Evolutionary conservation across 2,329 filamentous ascomycete species (phyloP).

Genomic region (Ceratocystis huliohia): DNA sequence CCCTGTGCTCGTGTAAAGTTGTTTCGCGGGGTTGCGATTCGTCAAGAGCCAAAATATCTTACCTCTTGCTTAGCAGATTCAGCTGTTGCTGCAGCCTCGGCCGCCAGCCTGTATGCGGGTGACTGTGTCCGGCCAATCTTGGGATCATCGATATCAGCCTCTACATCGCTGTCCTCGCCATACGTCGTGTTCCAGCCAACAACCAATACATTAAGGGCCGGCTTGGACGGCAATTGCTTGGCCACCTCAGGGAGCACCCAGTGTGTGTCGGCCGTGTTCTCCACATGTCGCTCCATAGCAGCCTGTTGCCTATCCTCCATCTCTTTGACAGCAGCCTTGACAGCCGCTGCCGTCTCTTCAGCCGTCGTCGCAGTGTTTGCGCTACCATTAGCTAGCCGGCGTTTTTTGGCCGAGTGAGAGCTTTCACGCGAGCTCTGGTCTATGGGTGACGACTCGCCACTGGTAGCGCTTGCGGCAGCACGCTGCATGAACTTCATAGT

Average conservation of each 20-base stretch:
- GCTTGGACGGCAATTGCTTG: slow-evolving; percentile 27
- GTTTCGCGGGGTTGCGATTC: background rate
- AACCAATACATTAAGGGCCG: slow-evolving; percentile 46
- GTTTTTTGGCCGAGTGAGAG: slow-evolving; percentile 48
- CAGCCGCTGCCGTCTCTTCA: slow-evolving; percentile 33
- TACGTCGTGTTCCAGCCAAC: slow-evolving; percentile 42
- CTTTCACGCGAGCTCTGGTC: slow-evolving; percentile 29
- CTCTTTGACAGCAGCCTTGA: slow-evolving; percentile 51
- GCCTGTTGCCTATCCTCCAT: slow-evolving; percentile 54
- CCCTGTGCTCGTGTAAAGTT: background rate
- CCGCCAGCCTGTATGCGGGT: slow-evolving; percentile 25
- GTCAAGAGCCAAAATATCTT: slow-evolving; percentile 20
- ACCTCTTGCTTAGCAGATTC: slow-evolving; percentile 24
- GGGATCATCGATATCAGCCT: slow-evolving; percentile 28
- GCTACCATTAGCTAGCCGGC: slow-evolving; percentile 35
- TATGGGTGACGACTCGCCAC: slow-evolving; percentile 30
- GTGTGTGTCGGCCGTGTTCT: slow-evolving; percentile 54
- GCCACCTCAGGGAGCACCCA: slow-evolving; percentile 54
- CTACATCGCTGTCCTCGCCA: slow-evolving; percentile 25
- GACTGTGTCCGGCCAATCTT: slow-evolving; percentile 29
- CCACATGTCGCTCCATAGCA: slow-evolving; percentile 48
- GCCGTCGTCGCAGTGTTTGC: slow-evolving; percentile 26
- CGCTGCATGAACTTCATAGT: slow-evolving; percentile 99
- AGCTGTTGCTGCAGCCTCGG: background rate
- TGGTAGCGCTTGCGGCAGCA: slow-evolving; percentile 43